Evolutionary conservation across 1,284 basidiomycete genomes (phyloP).

Genomic region (Fistulinella staudtii): DNA sequence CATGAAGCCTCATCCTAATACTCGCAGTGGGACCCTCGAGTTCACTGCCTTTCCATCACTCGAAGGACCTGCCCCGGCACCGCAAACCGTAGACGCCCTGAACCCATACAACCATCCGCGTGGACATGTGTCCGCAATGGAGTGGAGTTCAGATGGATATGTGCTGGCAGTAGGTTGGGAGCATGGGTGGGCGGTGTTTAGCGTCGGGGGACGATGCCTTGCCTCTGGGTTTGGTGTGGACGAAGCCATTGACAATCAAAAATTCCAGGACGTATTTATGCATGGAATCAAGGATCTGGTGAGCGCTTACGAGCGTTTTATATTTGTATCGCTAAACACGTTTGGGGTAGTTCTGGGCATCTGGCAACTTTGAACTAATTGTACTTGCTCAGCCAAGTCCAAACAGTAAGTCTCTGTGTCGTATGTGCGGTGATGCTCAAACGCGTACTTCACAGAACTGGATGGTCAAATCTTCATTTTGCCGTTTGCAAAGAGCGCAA

Average conservation of each 20-base stretch:
- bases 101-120: constrained; percentile 55
- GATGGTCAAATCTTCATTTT: constrained; percentile 79
- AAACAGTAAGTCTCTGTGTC: constrained; percentile 40
- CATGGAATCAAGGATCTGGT: constrained; percentile 68
- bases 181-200: constrained; percentile 88
- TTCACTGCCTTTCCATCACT: constrained; percentile 63
- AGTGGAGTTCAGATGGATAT: constrained; percentile 95
- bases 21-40: constrained; percentile 54
- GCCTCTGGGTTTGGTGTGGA: constrained; percentile 72
- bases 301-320: constrained; percentile 21
- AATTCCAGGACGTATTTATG: constrained; percentile 85
- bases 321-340: constrained; percentile 6
- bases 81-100: constrained; percentile 54
- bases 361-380: constrained; percentile 85
- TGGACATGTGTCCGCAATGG: constrained; percentile 73
- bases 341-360: constrained; percentile 75
- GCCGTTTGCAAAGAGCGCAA: constrained; percentile 94
- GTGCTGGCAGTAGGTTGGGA: constrained; percentile 96
- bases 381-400: constrained; percentile 53
- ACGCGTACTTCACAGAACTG: constrained; percentile 35
- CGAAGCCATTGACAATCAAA: constrained; percentile 56
- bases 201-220: constrained; percentile 84
- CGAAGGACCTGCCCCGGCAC: constrained; percentile 49
- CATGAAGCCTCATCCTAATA: constrained; percentile 2
- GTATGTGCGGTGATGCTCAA: background rate